A percentile compares a stretch with the other conserved stretches of the same genome.
Conservation (phyloP, 192 early-diverging fungal species). For the Gaertneriomyces sp. region DNA sequence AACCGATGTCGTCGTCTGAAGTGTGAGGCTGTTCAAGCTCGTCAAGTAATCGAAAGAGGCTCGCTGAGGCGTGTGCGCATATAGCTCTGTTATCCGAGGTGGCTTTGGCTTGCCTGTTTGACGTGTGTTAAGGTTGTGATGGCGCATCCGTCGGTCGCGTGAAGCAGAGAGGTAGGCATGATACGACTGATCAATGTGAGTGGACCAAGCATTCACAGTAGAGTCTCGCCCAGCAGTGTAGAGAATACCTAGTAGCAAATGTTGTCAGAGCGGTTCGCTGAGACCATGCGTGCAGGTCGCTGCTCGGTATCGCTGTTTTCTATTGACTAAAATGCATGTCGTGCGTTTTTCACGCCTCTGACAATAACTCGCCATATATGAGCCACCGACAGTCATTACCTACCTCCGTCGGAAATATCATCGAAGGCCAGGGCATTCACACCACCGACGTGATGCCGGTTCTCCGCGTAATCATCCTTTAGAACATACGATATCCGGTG, state of each 20-base stretch:
- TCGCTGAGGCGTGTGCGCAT: too few species aligned
- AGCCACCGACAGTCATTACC: neutral
- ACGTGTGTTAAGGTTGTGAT: too few species aligned
- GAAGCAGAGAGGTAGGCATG: too few species aligned
- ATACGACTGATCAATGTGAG: constrained; percentile 48
- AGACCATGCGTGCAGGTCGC: too few species aligned
- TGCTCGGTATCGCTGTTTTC: neutral
- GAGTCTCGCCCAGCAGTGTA: constrained; percentile 90
- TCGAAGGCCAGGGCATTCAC: constrained; percentile 83
- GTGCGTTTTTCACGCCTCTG: constrained; percentile 24
- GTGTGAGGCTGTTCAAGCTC: too few species aligned
- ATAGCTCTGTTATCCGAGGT: too few species aligned
- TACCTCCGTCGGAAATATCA: constrained; percentile 7
- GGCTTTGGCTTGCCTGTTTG: too few species aligned
- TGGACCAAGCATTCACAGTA: constrained; percentile 80
- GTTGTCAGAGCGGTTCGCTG: neutral
- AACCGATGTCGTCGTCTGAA: neutral
- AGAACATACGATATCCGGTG: constrained; percentile 39
- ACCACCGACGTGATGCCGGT: constrained; percentile 45
- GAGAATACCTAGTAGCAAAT: constrained; percentile 55
- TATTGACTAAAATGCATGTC: neutral
- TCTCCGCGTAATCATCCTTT: constrained; percentile 14
- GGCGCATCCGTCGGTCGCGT: too few species aligned
- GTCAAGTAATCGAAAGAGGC: too few species aligned
- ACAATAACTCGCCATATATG: neutral